Evolutionary conservation across 2,329 filamentous ascomycete genomes (phyloP), one percentile per base, ranked within the genome.

Genomic region (Fonsecaea multimorphosa): DNA sequence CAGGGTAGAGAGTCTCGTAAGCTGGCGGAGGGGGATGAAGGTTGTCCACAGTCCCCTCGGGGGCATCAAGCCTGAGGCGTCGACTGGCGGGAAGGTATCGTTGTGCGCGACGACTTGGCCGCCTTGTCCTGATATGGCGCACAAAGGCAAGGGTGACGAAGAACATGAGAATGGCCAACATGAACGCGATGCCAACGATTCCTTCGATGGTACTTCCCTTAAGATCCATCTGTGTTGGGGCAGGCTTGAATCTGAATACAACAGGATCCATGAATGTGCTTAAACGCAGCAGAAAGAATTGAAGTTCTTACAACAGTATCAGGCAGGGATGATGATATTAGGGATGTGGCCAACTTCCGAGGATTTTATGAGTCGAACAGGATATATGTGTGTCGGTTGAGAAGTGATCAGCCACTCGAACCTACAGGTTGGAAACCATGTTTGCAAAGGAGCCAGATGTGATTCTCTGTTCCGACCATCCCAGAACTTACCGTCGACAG

Each of bases 141-240:
- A 49, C 8, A 49, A 49, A 49, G n/a, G 19, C 12, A 2, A 49
- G 19, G 7, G 3, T 12, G 9, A 49, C 19, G 19, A 49, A 49
- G 14, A 49, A 49, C 44, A 24, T 19, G 14, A 49, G 19, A 8
- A 49, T 24, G 44, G 2, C 19, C 22, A 24, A 16, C 8, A 49
- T 49, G 44, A 49, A 49, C n/a, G 44, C 6, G 19, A 49, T 49
- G 44, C 44, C 44, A 24, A 49, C 44, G 44, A 24, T 49, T 9
- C 19, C 44, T 24, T 49, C 44, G 6, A 49, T 49, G 3, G 44
- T 8, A 3, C 2, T 49, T 49, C 44, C 44, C 24, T 49, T 49
- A 19, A 49, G 44, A 8, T 19, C n/a, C 44, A 49, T 49, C 44
- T 24, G 44, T 24, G 44, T 49, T 24, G 44, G 44, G n/a, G 24